Percentiles rank a stretch among this genome's conserved stretches.
Conservation (phyloP, 768 basidiomycete species). For the Pisolithus tinctorius region DNA sequence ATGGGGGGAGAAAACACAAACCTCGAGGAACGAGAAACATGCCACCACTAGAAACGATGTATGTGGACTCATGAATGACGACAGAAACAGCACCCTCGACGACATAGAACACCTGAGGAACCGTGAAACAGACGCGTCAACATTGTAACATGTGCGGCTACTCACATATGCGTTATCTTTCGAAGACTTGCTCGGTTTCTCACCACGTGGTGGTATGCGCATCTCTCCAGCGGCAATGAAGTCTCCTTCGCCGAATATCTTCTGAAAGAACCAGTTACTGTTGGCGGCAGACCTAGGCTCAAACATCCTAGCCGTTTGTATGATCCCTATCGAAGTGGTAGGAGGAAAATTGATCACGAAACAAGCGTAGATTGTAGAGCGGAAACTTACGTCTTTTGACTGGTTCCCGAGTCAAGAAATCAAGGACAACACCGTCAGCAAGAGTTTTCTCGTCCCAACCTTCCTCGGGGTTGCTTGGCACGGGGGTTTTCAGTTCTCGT, state of each 20-base stretch:
- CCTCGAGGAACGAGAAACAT: constrained; percentile 91
- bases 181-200: constrained; percentile 81
- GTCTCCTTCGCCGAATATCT: constrained; percentile 85
- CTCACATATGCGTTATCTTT: constrained; percentile 92
- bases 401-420: constrained; percentile 57
- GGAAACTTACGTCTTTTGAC: constrained; percentile 60
- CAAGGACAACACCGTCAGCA: constrained; percentile 57
- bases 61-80: constrained; percentile 71
- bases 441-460: constrained; percentile 85
- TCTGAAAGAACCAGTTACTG: constrained; percentile 78
- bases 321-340: constrained; percentile 50
- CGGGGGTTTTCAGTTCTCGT: constrained; percentile 13
- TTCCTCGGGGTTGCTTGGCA: constrained; percentile 48
- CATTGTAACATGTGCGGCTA: constrained; percentile 4
- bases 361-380: neutral
- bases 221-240: constrained; percentile 91
- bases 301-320: constrained; percentile 67
- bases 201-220: constrained; percentile 67
- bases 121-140: neutral
- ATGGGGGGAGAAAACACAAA: constrained; percentile 25
- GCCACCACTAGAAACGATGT: constrained; percentile 74
- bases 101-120: constrained; percentile 62
- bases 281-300: constrained; percentile 52
- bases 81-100: constrained; percentile 87
- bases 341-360: constrained; percentile 1